Evolutionary conservation across 139 green algal species (phyloP).

Genomic region (Micractinium sp.): DNA sequence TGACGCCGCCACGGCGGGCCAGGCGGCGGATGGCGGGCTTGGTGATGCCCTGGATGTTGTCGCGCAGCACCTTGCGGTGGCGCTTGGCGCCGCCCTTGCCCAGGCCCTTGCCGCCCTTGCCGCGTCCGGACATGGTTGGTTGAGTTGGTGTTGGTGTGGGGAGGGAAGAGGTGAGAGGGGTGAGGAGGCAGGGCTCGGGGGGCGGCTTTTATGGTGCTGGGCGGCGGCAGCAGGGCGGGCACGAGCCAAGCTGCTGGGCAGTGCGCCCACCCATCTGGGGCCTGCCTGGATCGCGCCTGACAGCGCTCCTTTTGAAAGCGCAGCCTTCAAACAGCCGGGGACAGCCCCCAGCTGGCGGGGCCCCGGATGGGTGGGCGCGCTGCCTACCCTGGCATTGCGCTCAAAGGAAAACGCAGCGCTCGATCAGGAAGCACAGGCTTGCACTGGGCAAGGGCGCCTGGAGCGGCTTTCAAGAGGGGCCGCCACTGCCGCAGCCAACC

Average conservation of each 20-base stretch:
- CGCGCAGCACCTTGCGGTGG: slow-evolving; percentile 89
- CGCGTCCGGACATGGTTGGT: slow-evolving; percentile 87
- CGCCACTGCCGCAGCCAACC: too few species aligned
- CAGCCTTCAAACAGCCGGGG: background rate
- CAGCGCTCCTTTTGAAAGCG: too few species aligned
- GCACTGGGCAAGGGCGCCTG: too few species aligned
- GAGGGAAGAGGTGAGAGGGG: too few species aligned
- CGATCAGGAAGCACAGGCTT: background rate
- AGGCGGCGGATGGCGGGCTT: slow-evolving; percentile 87
- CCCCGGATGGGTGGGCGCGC: background rate
- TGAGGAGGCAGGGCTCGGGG: background rate
- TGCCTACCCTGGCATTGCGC: too few species aligned
- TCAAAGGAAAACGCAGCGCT: background rate
- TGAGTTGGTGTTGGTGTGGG: background rate
- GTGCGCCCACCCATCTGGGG: background rate
- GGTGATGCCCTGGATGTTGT: slow-evolving; percentile 91
- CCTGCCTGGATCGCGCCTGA: too few species aligned
- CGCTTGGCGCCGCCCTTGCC: slow-evolving; percentile 92
- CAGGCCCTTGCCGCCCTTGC: slow-evolving; percentile 95
- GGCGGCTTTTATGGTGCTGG: background rate
- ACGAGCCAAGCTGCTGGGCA: background rate
- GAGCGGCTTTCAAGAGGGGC: too few species aligned
- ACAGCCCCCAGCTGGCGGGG: background rate
- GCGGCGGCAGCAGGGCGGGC: too few species aligned
- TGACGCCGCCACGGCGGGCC: slow-evolving; percentile 84